Evolutionary conservation across 2,329 filamentous ascomycete species (phyloP).

Genomic region (Fusarium nematophilum): DNA sequence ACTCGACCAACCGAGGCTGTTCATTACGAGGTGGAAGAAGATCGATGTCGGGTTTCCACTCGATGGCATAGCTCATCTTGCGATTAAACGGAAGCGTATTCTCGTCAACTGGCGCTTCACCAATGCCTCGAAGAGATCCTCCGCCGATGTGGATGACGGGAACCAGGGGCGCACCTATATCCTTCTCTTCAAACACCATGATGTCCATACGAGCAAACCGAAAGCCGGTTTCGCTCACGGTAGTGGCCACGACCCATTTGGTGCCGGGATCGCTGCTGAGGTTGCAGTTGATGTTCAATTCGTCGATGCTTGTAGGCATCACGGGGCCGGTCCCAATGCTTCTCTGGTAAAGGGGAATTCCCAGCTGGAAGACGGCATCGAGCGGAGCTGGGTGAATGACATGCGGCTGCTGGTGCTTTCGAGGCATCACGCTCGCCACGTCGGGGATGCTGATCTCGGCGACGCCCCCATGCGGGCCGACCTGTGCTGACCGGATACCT

Average conservation of each 20-base stretch:
- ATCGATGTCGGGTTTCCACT: slow-evolving; percentile 21
- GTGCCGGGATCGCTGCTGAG: slow-evolving; percentile 15
- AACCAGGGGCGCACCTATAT: not conserved
- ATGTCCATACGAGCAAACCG: slow-evolving; percentile 20
- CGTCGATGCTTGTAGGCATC: slow-evolving; percentile 27
- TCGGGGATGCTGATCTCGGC: slow-evolving; percentile 19
- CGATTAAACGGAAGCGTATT: slow-evolving; percentile 17
- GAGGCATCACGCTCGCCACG: slow-evolving; percentile 35
- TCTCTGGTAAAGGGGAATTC: slow-evolving; percentile 14
- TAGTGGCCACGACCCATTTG: slow-evolving; percentile 20
- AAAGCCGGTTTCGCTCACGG: slow-evolving; percentile 11
- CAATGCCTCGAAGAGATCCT: slow-evolving; percentile 20
- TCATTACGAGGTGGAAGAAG: not conserved
- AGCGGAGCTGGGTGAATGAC: slow-evolving; percentile 51
- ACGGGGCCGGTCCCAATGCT: slow-evolving; percentile 21
- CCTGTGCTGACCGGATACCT: slow-evolving; percentile 14
- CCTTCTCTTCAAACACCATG: slow-evolving; percentile 17
- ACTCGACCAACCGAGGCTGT: not conserved
- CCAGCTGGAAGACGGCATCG: slow-evolving; percentile 48
- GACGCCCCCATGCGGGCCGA: slow-evolving; percentile 2
- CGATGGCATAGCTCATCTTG: slow-evolving; percentile 21
- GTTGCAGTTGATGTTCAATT: slow-evolving; percentile 14
- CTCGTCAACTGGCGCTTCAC: slow-evolving; percentile 15
- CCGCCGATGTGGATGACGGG: slow-evolving; percentile 11
- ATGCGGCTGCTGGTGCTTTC: slow-evolving; percentile 40